Evolutionary conservation across 176 grass and related monocot species (phyloP).

Genomic region (Juncus inflexus): DNA sequence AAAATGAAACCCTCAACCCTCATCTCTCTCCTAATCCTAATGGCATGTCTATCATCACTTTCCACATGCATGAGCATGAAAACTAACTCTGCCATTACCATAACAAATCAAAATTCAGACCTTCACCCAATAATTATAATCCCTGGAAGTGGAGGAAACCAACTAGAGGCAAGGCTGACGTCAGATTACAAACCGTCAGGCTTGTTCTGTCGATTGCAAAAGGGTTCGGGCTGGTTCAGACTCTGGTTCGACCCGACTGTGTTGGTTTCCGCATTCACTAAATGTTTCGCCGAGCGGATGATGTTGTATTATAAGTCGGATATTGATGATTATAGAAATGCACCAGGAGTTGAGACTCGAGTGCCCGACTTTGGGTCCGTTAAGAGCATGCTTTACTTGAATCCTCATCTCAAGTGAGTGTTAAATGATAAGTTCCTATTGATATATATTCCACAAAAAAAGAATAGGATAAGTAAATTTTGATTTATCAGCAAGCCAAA

Average conservation of each 20-base stretch:
- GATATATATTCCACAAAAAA: too few species aligned
- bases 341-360: slow-evolving; percentile 58
- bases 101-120: slow-evolving; percentile 14
- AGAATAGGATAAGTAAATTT: neutral
- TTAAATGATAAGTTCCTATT: too few species aligned
- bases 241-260: slow-evolving; percentile 87
- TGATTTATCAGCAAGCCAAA: too few species aligned
- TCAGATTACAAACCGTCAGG: slow-evolving; percentile 57
- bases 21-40: slow-evolving; percentile 22
- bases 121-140: slow-evolving; percentile 79
- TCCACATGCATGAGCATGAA: neutral
- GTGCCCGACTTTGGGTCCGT: slow-evolving; percentile 60
- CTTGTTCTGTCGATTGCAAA: slow-evolving; percentile 44
- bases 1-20: slow-evolving; percentile 21
- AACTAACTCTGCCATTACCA: neutral
- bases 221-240: slow-evolving; percentile 60
- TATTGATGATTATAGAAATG: slow-evolving; percentile 72
- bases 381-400: slow-evolving; percentile 50
- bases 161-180: slow-evolving; percentile 78
- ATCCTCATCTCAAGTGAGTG: slow-evolving; percentile 62
- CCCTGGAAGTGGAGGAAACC: slow-evolving; percentile 72
- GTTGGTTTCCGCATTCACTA: slow-evolving; percentile 48
- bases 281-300: slow-evolving; percentile 77
- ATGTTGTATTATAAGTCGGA: slow-evolving; percentile 42
- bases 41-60: slow-evolving; percentile 20